Evolutionary conservation across 192 early-diverging fungal genomes (phyloP).

Genomic region (Coemansia asiatica): DNA sequence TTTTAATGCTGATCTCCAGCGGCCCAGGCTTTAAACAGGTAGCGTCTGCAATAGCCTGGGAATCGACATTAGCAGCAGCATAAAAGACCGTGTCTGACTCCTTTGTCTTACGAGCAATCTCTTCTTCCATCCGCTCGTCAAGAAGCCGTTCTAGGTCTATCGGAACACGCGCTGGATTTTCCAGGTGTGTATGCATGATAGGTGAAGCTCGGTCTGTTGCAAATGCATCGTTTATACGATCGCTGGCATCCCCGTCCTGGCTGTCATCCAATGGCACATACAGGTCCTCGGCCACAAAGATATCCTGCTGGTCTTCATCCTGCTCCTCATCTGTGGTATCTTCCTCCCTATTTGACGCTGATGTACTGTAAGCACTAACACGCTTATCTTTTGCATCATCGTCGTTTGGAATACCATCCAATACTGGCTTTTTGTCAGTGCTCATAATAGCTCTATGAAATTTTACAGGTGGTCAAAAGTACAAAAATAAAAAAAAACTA

Average conservation of each 20-base stretch:
- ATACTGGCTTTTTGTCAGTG: not conserved
- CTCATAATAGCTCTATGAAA: not conserved
- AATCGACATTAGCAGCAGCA: not conserved
- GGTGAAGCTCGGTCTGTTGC: not conserved
- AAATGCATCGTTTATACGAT: not conserved
- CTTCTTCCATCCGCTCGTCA: slow-evolving; percentile 21
- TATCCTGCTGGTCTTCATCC: slow-evolving; percentile 11
- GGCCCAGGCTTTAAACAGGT: slow-evolving; percentile 2
- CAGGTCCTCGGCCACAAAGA: slow-evolving; percentile 32
- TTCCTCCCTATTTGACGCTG: not conserved
- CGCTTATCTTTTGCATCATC: not conserved
- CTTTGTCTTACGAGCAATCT: slow-evolving; percentile 7
- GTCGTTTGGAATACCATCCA: not conserved
- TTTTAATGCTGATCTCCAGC: slow-evolving; percentile 17
- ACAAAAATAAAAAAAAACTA: not conserved
- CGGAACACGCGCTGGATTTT: slow-evolving; percentile 1
- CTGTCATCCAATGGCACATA: slow-evolving; percentile 27
- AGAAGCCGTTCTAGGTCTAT: slow-evolving; percentile 18
- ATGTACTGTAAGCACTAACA: not conserved
- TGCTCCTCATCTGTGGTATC: not conserved
- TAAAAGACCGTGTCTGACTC: not conserved
- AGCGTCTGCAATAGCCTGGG: not conserved
- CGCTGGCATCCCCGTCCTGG: not conserved
- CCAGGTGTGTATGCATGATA: not conserved
- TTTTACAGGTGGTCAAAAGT: too few relatives aligned